Conservation (phyloP, 208 protist species). For the Pavlovales sp. region DNA sequence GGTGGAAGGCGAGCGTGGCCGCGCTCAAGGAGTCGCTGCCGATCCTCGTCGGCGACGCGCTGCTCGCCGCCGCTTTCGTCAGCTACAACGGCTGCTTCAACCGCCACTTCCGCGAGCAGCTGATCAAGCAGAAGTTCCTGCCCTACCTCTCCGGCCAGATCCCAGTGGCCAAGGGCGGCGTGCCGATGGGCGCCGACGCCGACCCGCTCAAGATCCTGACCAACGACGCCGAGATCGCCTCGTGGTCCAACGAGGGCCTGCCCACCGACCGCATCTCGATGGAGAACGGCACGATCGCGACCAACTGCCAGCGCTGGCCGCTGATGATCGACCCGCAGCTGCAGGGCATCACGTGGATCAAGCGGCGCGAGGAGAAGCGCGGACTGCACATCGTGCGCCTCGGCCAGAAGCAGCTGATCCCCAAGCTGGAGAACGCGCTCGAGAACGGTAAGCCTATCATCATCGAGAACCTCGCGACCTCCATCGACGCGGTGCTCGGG, state of each 20-base stretch:
- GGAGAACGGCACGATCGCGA: slow-evolving; percentile 85
- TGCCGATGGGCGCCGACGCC: slow-evolving; percentile 82
- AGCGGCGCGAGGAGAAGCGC: slow-evolving; percentile 86
- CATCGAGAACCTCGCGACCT: slow-evolving; percentile 88
- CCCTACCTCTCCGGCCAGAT: slow-evolving; percentile 13
- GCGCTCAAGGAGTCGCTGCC: slow-evolving; percentile 76
- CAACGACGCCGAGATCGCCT: slow-evolving; percentile 71
- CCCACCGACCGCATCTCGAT: slow-evolving; percentile 72
- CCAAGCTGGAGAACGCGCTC: slow-evolving; percentile 60
- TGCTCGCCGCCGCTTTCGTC: slow-evolving; percentile 90
- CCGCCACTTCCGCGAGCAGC: slow-evolving; percentile 82
- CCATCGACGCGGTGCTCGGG: slow-evolving; percentile 90
- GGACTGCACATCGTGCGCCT: slow-evolving; percentile 82
- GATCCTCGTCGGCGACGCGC: slow-evolving; percentile 91
- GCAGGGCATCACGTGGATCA: slow-evolving; percentile 93
- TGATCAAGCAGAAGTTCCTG: slow-evolving; percentile 70
- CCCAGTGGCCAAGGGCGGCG: slow-evolving; percentile 27
- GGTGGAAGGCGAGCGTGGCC: slow-evolving; percentile 87
- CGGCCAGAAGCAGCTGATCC: slow-evolving; percentile 72
- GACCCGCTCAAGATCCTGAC: slow-evolving; percentile 75
- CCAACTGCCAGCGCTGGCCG: slow-evolving; percentile 90
- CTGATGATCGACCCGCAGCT: slow-evolving; percentile 96
- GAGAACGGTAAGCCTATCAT: slow-evolving; percentile 66
- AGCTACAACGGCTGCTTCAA: slow-evolving; percentile 97
- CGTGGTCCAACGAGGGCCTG: slow-evolving; percentile 92